Evolutionary conservation across 2,329 filamentous ascomycete genomes (phyloP), one percentile per base, ranked within the genome.

Genomic region (Fusarium liriodendri): DNA sequence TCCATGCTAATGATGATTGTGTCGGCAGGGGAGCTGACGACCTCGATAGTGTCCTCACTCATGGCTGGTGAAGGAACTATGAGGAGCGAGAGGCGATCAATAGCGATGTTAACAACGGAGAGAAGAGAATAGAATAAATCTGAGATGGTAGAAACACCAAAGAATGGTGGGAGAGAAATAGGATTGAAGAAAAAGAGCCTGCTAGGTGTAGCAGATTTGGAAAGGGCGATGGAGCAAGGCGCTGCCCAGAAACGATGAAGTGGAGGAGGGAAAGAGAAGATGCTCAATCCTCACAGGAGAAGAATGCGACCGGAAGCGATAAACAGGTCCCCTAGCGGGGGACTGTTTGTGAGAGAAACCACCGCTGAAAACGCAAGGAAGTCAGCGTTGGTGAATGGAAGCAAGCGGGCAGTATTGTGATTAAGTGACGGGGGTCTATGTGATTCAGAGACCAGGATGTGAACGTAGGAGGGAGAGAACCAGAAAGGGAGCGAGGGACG

Each of bases 281-380:
- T 27, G 14, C 22, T 47, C 13, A 8, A 27, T 47, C 14, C 22
- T 27, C 22, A 47, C 42, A 20, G 47, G 20, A 6, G 47, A 52
- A 13, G 33, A 20, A 20, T 32, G 57, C 25, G 27, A 59, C 14
- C 2, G 22, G 16, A 6, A 7, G 7, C 13, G 32, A 57, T 37
- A 35, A 47, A 47, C 42, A 47, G 14, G 22, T 27, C 22, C 25
- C n/a, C 14, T 42, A 60, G 61, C 54, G 33, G 50, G 22, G 38
- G 27, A 45, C 57, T 40, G 11, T 20, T 37, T 45, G 22, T 35
- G 52, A 62, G 57, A 33, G 61, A 37, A 70, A 59, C 62, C 68
- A 68, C 68, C 68, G 42, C 27, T 35, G 42, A 18, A 22, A 52
- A 11, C n/a, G 6, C 40, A 18, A 16, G 35, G n/a, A 2, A 11